Percentiles rank a stretch among this genome's conserved stretches.
These are phyloP conservation scores for Russula brevipes DNA, from an alignment of 768 basidiomycete genomes.

Conservation along the genomic window DNA sequence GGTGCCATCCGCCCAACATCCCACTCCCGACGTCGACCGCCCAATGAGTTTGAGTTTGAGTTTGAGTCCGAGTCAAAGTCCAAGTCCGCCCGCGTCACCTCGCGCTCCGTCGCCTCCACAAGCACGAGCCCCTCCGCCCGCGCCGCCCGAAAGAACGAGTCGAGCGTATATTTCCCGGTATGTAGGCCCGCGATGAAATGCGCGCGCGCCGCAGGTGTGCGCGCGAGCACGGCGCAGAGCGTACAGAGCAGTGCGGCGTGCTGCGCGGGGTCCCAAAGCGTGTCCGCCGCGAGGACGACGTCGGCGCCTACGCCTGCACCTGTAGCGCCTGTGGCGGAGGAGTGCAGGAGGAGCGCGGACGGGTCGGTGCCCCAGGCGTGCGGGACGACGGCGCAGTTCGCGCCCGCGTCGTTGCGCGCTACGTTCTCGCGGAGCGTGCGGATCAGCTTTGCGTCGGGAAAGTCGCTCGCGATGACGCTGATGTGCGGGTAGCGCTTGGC, in stretches of 20 bases:
- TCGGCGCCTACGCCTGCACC: slow-evolving; percentile 34
- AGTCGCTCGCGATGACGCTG: slow-evolving; percentile 57
- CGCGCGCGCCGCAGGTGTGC: slow-evolving; percentile 41
- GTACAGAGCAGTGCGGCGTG: slow-evolving; percentile 53
- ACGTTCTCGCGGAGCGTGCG: slow-evolving; percentile 55
- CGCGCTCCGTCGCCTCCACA: slow-evolving; percentile 45
- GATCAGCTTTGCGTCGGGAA: slow-evolving; percentile 62
- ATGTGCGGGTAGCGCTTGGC: slow-evolving; percentile 43
- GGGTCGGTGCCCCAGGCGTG: slow-evolving; percentile 63
- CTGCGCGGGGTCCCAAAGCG: slow-evolving; percentile 66
- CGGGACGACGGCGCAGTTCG: slow-evolving; percentile 48
- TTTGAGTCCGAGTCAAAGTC: too few relatives aligned
- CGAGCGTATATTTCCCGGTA: slow-evolving; percentile 68
- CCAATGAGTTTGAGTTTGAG: too few relatives aligned
- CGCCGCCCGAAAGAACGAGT: slow-evolving; percentile 48
- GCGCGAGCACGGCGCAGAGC: slow-evolving; percentile 45
- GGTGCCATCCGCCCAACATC: slow-evolving; percentile 37
- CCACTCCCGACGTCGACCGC: slow-evolving; percentile 42
- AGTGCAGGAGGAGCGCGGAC: slow-evolving; percentile 25
- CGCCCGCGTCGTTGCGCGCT: slow-evolving; percentile 42
- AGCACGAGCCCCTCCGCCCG: slow-evolving; percentile 41
- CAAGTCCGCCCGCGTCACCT: slow-evolving; percentile 35
- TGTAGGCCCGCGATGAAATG: slow-evolving; percentile 72
- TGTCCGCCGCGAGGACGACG: slow-evolving; percentile 67
- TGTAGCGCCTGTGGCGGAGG: too few relatives aligned